Base-by-base conservation (phyloP, 257 asterid species). In the Plantago elongata region DNA sequence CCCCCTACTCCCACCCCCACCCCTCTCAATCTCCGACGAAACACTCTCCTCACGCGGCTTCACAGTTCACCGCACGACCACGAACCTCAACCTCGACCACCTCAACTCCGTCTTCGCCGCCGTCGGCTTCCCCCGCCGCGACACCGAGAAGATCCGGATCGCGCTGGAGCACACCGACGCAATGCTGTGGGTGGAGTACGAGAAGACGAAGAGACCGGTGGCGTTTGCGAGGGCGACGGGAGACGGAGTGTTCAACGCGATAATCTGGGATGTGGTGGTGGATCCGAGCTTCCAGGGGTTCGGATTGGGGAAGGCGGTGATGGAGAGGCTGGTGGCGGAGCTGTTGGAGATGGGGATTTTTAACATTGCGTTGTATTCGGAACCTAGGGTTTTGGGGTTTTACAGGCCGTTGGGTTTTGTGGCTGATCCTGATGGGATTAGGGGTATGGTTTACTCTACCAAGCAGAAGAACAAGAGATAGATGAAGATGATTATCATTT, bases 181-280 rank as follows among this genome's bases (percentile, higher is more conserved):
- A 37, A 62, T 92, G 70, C 45, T 86, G 51, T 92, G 99, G 97
- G 63, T 89, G 17, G 86, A 92, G 69, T 60, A 84, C 85, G 83
- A 78, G 76, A 81, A 77, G 60, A 83, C 88, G 9, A 67, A 69
- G 11, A 64, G 76, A 71, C 96, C 91, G 10, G 97, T 92, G 75
- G 99, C 99, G 72, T 92, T 92, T 58, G 99, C 97, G 3, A 77
- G 99, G 58, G 99, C 96, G 29, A 92, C 99, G 1, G 99, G 96
- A 3, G 97, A 92, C 68, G 95, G 99, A 0, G 97, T 89, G 48
- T 89, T 92, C 59, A 87, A 93, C 68, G 83, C 96, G 9, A 89
- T 93, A 2, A 84, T 93, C 29, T 93, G 99, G 99, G 99, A 93
- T 37, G 99, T 93, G 60, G 97, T 87, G 40, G 99, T 93, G 72